phyloP scores from a whole-genome alignment of 192 early-diverging fungal species.

The Linnemannia exigua region DNA sequence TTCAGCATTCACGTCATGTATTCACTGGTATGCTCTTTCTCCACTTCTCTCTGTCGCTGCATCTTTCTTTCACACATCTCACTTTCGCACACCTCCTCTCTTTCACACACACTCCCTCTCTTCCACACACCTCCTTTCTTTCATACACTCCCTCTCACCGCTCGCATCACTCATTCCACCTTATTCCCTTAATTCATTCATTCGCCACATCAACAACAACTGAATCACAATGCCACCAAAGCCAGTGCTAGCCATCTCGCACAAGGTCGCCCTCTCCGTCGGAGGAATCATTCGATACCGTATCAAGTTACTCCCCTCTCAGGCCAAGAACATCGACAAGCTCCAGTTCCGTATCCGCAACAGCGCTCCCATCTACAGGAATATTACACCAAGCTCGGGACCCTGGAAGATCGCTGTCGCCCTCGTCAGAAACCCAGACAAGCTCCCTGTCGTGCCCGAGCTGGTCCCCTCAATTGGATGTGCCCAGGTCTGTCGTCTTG shows the following conservation, averaged over 20 bases:
- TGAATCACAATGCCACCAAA: slow-evolving; percentile 24
- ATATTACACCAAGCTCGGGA: slow-evolving; percentile 40
- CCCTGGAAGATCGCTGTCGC: slow-evolving; percentile 48
- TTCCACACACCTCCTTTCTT: background rate
- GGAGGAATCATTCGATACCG: slow-evolving; percentile 50
- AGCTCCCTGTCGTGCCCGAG: slow-evolving; percentile 26
- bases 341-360: slow-evolving; percentile 45
- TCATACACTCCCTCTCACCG: background rate
- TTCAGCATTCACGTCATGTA: no score
- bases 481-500: slow-evolving; percentile 35
- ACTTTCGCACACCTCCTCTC: no score
- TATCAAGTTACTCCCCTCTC: slow-evolving; percentile 17
- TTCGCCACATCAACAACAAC: background rate
- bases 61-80: no score
- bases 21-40: no score
- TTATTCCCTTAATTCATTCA: slow-evolving; percentile 13
- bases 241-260: slow-evolving; percentile 28
- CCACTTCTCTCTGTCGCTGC: no score
- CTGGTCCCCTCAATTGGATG: slow-evolving; percentile 44
- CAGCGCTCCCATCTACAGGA: slow-evolving; percentile 29
- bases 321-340: background rate
- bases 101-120: no score
- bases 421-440: slow-evolving; percentile 35
- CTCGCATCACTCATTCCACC: background rate
- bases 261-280: slow-evolving; percentile 40